A percentile compares a stretch with the other conserved stretches of the same genome.
These are phyloP conservation scores for Pseudisothecium myosuroides DNA, from an alignment of 225 moss, liverwort and hornwort species.

Conservation along the genomic window DNA sequence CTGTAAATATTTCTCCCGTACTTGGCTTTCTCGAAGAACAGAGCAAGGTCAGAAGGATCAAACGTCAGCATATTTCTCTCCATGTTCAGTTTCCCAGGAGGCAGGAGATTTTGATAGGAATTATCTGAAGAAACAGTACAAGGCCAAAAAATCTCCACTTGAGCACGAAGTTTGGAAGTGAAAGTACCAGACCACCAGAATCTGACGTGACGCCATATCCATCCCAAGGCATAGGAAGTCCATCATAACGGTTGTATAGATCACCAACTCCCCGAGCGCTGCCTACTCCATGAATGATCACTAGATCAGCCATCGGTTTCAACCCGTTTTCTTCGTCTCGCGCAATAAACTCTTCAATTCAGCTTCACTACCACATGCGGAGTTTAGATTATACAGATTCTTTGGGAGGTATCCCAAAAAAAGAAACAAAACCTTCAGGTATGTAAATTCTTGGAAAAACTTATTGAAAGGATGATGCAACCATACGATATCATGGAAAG, in stretches of 20 bases:
- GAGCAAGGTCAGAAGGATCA: not conserved
- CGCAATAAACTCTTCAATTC: conserved; percentile 60
- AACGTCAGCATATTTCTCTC: not conserved
- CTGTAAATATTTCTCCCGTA: conserved; percentile 72
- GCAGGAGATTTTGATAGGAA: not conserved
- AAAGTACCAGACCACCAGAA: conserved; percentile 80
- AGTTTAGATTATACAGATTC: conserved; percentile 69
- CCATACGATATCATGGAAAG: not conserved
- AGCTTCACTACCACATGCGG: conserved; percentile 65
- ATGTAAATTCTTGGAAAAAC: not conserved
- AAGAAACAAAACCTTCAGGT: too few relatives aligned
- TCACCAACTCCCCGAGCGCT: conserved; percentile 68
- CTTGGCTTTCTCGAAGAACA: conserved; percentile 64
- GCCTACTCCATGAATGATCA: conserved; percentile 93
- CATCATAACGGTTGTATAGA: conserved; percentile 86
- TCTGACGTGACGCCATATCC: conserved; percentile 86
- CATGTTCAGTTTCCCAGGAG: not conserved
- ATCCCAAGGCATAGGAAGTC: conserved; percentile 95
- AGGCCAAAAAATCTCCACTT: not conserved
- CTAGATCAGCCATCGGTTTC: conserved; percentile 78
- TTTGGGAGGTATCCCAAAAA: conserved; percentile 76
- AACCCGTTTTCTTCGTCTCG: conserved; percentile 42
- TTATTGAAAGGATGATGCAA: not conserved
- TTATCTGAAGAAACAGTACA: not conserved
- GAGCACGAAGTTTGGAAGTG: not conserved